Percentiles rank a stretch among this genome's conserved stretches.
Evolutionary conservation across 306 rosid species (phyloP).

Genomic region (Echinosophora koreensis): DNA sequence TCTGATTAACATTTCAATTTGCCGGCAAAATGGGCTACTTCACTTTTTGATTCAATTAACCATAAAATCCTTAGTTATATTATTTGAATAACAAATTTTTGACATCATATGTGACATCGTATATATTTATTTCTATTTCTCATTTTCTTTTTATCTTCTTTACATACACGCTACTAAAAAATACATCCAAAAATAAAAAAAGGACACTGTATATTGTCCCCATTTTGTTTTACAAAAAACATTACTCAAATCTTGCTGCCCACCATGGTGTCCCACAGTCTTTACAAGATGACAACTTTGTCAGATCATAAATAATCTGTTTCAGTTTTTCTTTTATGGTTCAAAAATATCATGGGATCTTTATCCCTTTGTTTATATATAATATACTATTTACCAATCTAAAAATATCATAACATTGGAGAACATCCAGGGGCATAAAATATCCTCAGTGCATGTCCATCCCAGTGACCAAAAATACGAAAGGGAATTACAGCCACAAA

Average conservation of each 20-base stretch:
- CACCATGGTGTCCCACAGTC: neutral
- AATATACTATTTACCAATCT: neutral
- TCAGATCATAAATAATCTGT: neutral
- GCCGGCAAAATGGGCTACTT: neutral
- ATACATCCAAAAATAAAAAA: too few relatives aligned
- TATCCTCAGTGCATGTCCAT: slow-evolving; percentile 33
- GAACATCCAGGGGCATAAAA: slow-evolving; percentile 32
- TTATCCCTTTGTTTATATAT: neutral
- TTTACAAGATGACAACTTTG: neutral
- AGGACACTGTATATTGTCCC: too few relatives aligned
- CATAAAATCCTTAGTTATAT: too few relatives aligned
- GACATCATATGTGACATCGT: too few relatives aligned
- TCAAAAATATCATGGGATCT: neutral
- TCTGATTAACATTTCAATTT: neutral
- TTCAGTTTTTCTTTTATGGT: too few relatives aligned
- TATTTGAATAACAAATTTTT: too few relatives aligned
- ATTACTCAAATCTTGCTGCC: neutral
- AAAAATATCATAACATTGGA: slow-evolving; percentile 12
- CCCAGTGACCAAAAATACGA: slow-evolving; percentile 29
- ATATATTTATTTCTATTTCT: too few relatives aligned
- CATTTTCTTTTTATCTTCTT: too few relatives aligned
- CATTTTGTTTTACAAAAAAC: too few relatives aligned
- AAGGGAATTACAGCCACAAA: slow-evolving; percentile 56
- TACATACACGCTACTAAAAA: too few relatives aligned
- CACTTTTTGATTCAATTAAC: slow-evolving; percentile 17